phyloP scores from a whole-genome alignment of 1,284 basidiomycete genomes.

The Kalmanozyma brasiliensis region DNA sequence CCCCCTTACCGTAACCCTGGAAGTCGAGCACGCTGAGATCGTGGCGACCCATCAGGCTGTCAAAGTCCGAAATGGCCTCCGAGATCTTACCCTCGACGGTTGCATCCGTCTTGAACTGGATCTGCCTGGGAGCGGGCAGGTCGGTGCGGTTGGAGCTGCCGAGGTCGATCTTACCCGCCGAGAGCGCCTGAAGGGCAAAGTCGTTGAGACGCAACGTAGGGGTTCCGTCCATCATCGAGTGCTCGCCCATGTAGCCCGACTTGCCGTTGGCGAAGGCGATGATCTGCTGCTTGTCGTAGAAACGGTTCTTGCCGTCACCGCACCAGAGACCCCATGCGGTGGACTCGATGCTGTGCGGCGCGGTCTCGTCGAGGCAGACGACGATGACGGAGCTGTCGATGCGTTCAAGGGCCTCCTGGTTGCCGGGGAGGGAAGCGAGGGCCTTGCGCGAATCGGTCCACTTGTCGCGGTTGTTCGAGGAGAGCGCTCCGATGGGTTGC shows the following conservation, averaged over 20 bases:
- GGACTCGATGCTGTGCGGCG: conserved; percentile 83
- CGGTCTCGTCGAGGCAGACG: conserved; percentile 83
- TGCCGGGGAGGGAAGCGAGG: conserved; percentile 76
- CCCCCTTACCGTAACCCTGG: conserved; percentile 87
- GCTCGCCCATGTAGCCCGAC: conserved; percentile 93
- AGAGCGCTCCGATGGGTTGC: conserved; percentile 81
- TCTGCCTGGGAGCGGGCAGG: conserved; percentile 76
- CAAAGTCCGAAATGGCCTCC: conserved; percentile 77
- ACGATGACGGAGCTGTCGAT: conserved; percentile 92
- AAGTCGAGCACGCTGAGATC: conserved; percentile 87
- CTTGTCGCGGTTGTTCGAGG: conserved; percentile 85
- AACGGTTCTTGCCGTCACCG: conserved; percentile 90
- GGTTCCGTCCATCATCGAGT: conserved; percentile 95
- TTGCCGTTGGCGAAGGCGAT: conserved; percentile 80
- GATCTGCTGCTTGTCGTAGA: conserved; percentile 96
- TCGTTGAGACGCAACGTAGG: conserved; percentile 95
- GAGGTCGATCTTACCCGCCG: conserved; percentile 80
- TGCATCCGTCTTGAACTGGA: conserved; percentile 78
- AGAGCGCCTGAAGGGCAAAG: conserved; percentile 84
- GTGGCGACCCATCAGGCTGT: conserved; percentile 80
- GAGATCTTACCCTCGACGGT: conserved; percentile 72
- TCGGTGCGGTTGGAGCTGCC: conserved; percentile 70
- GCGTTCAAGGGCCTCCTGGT: conserved; percentile 77
- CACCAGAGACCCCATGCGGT: conserved; percentile 80
- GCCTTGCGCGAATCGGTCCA: conserved; percentile 79